Base-by-base conservation (phyloP, 352 stramenopile genomes). In the Elongisporangium anandrum region DNA sequence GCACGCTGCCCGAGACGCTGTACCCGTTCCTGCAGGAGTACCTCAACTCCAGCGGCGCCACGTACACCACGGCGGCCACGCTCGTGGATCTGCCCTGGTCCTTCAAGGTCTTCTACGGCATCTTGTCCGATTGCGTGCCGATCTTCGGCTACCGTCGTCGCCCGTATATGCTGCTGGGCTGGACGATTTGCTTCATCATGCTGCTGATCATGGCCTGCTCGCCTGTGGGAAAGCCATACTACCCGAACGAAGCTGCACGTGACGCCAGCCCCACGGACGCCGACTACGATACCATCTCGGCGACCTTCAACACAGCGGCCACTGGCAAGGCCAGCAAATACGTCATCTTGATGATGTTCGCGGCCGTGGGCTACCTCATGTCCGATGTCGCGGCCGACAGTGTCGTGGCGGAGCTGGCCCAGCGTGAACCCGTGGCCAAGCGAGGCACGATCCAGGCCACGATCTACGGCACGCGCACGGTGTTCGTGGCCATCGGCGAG, bases 81-180 rank as follows among this genome's bases (percentile, higher is more conserved):
- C 68, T 87, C 1, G 60, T 85, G 20, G 60, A 68, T 10, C 47
- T 88, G 8, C 73, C 75, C 1, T 88, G 78, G 78, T 86, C 71
- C 59, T 83, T 86, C 63, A 88, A 86, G 63, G 68, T 86, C 23
- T 85, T 86, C 39, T 78, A 80, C 52, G 76, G 76, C 8, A 73
- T 86, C 49, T 20, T 86, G 16, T 84, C 76, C 22, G 76, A 85
- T 56, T 81, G 70, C 55, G 73, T 86, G 50, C 77, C 78, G 15
- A 69, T 89, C 55, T 71, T 63, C 17, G 79, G 79, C 16, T 87
- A 84, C 64, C 79, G 79, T 34, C 76, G 79, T 59, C 78, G 78
- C 49, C 75, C 79, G 16, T 88, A 78, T 61, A 86, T 88, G 72
- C 49, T 87, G 16, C 62, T 88, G 45, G 79, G 79, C 22, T 88